These are phyloP conservation scores for Penicillium coffeae DNA, from an alignment of 495 filamentous ascomycete species.

Conservation along the genomic window DNA sequence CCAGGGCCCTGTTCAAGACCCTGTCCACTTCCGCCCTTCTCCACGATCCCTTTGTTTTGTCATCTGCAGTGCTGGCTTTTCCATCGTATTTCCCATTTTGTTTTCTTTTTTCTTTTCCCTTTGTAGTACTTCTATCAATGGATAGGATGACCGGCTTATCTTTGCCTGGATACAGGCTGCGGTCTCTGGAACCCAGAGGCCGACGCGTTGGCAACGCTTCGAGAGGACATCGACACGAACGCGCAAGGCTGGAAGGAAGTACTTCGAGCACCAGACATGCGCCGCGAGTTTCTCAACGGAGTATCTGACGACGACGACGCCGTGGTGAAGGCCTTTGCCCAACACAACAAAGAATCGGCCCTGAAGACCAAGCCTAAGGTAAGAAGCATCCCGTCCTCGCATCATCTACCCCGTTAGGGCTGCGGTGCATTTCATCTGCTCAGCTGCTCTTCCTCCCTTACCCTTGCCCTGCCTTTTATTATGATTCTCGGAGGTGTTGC, in stretches of 20 bases:
- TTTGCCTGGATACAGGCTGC: slow-evolving; percentile 52
- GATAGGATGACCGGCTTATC: slow-evolving; percentile 1
- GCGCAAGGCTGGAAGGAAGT: slow-evolving; percentile 62
- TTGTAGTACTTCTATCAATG: background rate
- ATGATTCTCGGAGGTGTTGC: background rate
- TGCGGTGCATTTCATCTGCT: background rate
- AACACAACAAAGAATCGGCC: slow-evolving; percentile 62
- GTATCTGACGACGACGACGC: slow-evolving; percentile 53
- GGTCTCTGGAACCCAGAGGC: slow-evolving; percentile 76
- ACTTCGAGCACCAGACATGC: slow-evolving; percentile 54
- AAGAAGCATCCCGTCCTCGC: slow-evolving; percentile 17
- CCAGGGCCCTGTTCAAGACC: slow-evolving; percentile 3
- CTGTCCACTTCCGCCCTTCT: too few species aligned
- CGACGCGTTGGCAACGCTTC: slow-evolving; percentile 55
- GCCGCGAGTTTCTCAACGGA: slow-evolving; percentile 59
- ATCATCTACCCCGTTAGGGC: background rate
- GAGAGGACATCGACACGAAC: slow-evolving; percentile 68
- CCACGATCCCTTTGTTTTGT: too few species aligned
- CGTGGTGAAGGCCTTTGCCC: slow-evolving; percentile 64
- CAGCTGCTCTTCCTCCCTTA: background rate
- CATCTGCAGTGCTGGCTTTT: too few species aligned
- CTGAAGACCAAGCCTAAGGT: slow-evolving; percentile 87
- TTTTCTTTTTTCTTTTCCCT: background rate
- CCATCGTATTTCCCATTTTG: background rate
- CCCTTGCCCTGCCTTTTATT: background rate